Evolutionary conservation across 1,284 basidiomycete species (phyloP).

Genomic region (Ustilago bromivora): DNA sequence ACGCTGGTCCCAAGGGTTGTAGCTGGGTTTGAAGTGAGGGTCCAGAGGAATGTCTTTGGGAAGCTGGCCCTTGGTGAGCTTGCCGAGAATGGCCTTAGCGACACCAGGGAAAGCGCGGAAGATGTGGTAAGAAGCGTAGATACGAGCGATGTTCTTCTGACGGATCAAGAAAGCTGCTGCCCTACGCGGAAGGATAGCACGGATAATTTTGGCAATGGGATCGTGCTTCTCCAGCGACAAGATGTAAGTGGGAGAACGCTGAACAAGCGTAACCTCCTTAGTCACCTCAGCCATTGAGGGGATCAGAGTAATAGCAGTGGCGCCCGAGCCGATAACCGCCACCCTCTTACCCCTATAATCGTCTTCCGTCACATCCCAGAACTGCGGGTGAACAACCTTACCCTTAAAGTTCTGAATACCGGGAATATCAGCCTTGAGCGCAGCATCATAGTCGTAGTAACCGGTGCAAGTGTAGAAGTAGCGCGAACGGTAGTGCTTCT

Average conservation of each 20-base stretch:
- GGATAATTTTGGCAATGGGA: slow-evolving; percentile 52
- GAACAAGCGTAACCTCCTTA: slow-evolving; percentile 66
- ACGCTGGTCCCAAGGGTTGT: slow-evolving; percentile 70
- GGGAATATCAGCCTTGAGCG: slow-evolving; percentile 61
- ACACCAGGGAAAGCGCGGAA: slow-evolving; percentile 64
- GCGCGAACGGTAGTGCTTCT: slow-evolving; percentile 43
- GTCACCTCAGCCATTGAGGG: slow-evolving; percentile 59
- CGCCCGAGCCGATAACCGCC: slow-evolving; percentile 67
- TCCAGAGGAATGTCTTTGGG: slow-evolving; percentile 62
- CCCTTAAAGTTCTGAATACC: slow-evolving; percentile 66
- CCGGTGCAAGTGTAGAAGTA: slow-evolving; percentile 60
- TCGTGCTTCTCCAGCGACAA: slow-evolving; percentile 60
- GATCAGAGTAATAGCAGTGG: slow-evolving; percentile 67
- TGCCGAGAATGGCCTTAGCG: slow-evolving; percentile 49
- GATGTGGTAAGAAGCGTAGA: slow-evolving; percentile 64
- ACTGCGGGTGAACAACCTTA: slow-evolving; percentile 65
- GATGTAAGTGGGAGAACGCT: slow-evolving; percentile 67
- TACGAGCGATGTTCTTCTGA: slow-evolving; percentile 56
- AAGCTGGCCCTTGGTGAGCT: slow-evolving; percentile 51
- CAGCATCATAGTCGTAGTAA: slow-evolving; percentile 66
- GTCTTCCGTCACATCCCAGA: slow-evolving; percentile 56
- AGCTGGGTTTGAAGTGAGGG: slow-evolving; percentile 69
- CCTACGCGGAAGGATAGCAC: slow-evolving; percentile 54
- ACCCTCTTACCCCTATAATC: slow-evolving; percentile 66
- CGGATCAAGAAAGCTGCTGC: slow-evolving; percentile 47